These are phyloP conservation scores for Aschersonia sp. DNA, from an alignment of 2,329 filamentous ascomycete species.

Conservation along the genomic window DNA sequence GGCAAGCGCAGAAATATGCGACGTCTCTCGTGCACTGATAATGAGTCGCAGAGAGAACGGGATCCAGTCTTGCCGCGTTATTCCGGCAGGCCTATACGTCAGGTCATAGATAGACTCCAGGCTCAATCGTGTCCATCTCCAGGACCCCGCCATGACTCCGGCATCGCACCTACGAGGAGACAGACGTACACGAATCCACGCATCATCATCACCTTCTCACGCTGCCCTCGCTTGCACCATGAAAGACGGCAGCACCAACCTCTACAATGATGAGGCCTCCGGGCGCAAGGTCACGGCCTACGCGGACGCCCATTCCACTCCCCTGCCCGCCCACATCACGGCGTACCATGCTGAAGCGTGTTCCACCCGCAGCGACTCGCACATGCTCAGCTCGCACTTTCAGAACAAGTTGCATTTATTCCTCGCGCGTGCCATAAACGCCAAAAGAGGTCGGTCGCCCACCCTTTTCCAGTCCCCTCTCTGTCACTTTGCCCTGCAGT, in stretches of 20 bases:
- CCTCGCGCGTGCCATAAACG: constrained; percentile 24
- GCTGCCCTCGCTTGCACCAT: constrained; percentile 11
- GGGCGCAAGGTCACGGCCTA: constrained; percentile 27
- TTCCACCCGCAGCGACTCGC: constrained; percentile 12
- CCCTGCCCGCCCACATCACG: constrained; percentile 25
- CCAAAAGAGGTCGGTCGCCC: constrained; percentile 20
- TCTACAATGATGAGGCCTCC: constrained; percentile 27
- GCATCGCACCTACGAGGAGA: too few relatives aligned
- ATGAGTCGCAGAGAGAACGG: too few relatives aligned
- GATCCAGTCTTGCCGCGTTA: too few relatives aligned
- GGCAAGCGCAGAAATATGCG: too few relatives aligned
- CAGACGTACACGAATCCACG: too few relatives aligned
- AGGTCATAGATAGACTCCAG: too few relatives aligned
- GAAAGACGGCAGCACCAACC: constrained; percentile 21
- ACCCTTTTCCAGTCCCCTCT: not conserved
- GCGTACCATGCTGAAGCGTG: constrained; percentile 23
- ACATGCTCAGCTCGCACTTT: constrained; percentile 26
- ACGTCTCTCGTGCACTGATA: too few relatives aligned
- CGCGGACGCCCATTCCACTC: constrained; percentile 24
- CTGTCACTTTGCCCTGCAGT: not conserved
- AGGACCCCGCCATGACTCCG: too few relatives aligned
- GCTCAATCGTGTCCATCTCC: too few relatives aligned
- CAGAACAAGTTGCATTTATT: constrained; percentile 26
- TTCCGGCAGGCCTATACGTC: too few relatives aligned
- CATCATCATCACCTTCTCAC: not conserved